Conservation (phyloP, 2,329 filamentous ascomycete species). For the Stachybotrys chartarum region DNA sequence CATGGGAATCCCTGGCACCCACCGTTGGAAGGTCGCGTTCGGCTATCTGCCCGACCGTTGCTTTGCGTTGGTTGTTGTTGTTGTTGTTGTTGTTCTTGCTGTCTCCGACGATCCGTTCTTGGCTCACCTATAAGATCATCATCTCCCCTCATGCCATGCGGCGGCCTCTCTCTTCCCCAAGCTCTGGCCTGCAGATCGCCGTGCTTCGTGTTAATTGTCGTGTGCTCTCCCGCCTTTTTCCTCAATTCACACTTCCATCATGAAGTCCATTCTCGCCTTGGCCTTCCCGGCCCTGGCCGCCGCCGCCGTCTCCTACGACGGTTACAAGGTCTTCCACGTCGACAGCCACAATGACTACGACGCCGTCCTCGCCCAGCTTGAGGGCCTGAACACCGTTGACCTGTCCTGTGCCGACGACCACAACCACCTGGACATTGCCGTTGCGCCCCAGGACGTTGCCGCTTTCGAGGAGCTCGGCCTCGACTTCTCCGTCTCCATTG, state of each 20-base stretch:
- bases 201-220: background rate
- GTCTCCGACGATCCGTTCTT: background rate
- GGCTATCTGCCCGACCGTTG: too few species aligned
- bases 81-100: background rate
- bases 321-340: constrained; percentile 14
- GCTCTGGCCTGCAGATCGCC: background rate
- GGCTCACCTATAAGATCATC: background rate
- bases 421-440: constrained; percentile 14
- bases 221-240: background rate
- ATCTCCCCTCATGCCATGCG: background rate
- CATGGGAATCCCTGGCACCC: too few species aligned
- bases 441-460: constrained; percentile 12
- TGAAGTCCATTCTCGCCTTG: constrained; percentile 1
- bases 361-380: constrained; percentile 12
- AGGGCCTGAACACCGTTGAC: constrained; percentile 10
- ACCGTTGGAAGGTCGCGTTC: too few species aligned
- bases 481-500: constrained; percentile 9
- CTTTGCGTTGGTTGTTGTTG: too few species aligned
- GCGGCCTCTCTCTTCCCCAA: background rate
- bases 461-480: constrained; percentile 14
- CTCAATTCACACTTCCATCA: background rate
- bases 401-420: constrained; percentile 10
- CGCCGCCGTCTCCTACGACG: constrained; percentile 11
- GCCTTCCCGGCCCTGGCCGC: background rate
- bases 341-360: constrained; percentile 9